These are phyloP conservation scores for Cocos nucifera DNA, from an alignment of 176 grass and related monocot genomes.

Conservation along the genomic window DNA sequence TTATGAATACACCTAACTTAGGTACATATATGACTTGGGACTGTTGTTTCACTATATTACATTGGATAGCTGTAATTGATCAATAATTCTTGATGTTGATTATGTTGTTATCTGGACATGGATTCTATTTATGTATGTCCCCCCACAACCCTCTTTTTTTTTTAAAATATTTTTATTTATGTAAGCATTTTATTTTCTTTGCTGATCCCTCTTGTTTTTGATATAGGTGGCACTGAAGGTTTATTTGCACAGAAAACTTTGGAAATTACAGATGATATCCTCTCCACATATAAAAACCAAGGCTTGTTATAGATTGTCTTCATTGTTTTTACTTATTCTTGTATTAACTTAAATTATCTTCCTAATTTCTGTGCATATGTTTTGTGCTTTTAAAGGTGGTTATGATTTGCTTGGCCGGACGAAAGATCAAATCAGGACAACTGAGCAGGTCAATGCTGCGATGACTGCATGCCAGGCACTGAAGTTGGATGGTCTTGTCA, in stretches of 20 bases:
- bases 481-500: slow-evolving; percentile 85
- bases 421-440: slow-evolving; percentile 97
- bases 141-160: neutral
- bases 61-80: no score
- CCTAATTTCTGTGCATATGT: slow-evolving; percentile 3
- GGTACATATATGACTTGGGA: no score
- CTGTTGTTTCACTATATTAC: no score
- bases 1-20: no score
- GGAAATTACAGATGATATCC: slow-evolving; percentile 82
- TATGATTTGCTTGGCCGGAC: slow-evolving; percentile 99
- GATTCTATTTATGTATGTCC: no score
- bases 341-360: neutral
- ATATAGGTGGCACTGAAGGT: slow-evolving; percentile 84
- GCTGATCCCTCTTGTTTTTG: neutral
- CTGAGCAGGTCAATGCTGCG: slow-evolving; percentile 86
- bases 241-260: slow-evolving; percentile 87
- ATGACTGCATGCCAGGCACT: slow-evolving; percentile 69
- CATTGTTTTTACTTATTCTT: neutral
- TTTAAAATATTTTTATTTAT: neutral
- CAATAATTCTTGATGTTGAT: no score
- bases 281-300: slow-evolving; percentile 98
- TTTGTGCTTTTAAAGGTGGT: slow-evolving; percentile 35
- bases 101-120: no score
- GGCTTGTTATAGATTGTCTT: slow-evolving; percentile 17
- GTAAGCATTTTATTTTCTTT: neutral